These are phyloP conservation scores for Lentinula edodes DNA, from an alignment of 768 basidiomycete genomes.

Conservation along the genomic window DNA sequence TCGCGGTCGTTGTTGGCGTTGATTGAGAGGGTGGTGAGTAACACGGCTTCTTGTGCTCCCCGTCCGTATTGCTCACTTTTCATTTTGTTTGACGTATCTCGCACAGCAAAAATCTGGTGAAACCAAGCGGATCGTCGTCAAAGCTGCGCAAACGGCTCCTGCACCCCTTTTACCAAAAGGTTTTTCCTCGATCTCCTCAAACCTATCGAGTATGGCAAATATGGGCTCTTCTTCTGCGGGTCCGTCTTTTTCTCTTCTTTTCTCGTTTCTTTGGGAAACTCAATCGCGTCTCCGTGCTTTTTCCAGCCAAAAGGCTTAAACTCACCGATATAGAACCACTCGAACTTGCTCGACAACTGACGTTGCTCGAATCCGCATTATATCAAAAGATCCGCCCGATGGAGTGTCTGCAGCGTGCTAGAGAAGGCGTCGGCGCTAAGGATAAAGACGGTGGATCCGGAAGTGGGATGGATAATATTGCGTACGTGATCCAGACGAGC, in stretches of 20 bases:
- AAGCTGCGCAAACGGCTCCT: constrained; percentile 54
- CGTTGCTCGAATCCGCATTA: constrained; percentile 81
- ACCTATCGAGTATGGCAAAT: background rate
- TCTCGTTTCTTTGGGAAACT: too few relatives aligned
- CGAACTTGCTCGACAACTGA: constrained; percentile 90
- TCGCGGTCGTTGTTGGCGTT: constrained; percentile 70
- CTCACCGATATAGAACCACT: constrained; percentile 82
- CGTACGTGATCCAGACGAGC: constrained; percentile 80
- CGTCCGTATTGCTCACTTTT: background rate
- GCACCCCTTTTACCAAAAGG: constrained; percentile 70
- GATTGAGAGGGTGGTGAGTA: constrained; percentile 76
- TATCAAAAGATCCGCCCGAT: constrained; percentile 86
- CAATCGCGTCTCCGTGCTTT: background rate
- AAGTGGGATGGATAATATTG: constrained; percentile 65
- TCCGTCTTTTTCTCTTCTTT: too few relatives aligned
- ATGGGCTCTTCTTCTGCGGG: background rate
- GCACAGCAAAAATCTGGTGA: constrained; percentile 48
- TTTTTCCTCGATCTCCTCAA: background rate
- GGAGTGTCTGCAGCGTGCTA: constrained; percentile 84
- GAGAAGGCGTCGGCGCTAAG: constrained; percentile 67
- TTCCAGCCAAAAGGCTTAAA: constrained; percentile 58
- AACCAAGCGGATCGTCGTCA: constrained; percentile 48
- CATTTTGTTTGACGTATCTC: background rate
- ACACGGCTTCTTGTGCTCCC: background rate
- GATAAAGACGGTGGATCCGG: background rate